Conservation (phyloP, 371 early-diverging fungal genomes). For the Mucor saturninus region DNA sequence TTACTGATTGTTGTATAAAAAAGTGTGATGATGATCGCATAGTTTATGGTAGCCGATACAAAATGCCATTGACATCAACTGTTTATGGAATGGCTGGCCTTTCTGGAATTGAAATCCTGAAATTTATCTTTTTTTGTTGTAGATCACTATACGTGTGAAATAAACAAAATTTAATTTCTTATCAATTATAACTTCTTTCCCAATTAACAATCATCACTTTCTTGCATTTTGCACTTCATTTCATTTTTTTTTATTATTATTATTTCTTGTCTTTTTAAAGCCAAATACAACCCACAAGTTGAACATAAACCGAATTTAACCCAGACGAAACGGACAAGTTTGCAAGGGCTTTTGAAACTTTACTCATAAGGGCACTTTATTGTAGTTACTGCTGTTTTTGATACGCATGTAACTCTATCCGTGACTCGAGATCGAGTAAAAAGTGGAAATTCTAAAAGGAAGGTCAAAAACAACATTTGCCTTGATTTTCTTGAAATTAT, state of each 20-base stretch:
- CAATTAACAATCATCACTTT: not conserved
- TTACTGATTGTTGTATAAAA: too few species aligned
- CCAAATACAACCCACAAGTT: slow-evolving; percentile 1
- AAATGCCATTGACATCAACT: not conserved
- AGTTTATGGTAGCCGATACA: not conserved
- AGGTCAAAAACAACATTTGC: not conserved
- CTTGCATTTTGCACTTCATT: not conserved
- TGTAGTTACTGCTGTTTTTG: slow-evolving; percentile 17
- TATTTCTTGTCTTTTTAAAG: not conserved
- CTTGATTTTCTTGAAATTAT: slow-evolving; percentile 5
- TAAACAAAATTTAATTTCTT: too few species aligned
- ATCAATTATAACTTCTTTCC: too few species aligned
- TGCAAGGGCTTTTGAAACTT: not conserved
- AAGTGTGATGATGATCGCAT: too few species aligned
- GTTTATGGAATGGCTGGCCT: too few species aligned
- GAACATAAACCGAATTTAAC: not conserved
- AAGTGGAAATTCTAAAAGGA: not conserved
- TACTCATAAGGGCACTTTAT: slow-evolving; percentile 26
- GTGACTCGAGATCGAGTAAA: slow-evolving; percentile 15
- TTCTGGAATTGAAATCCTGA: too few species aligned
- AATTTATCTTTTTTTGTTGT: too few species aligned
- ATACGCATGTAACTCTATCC: slow-evolving; percentile 20
- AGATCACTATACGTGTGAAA: too few species aligned
- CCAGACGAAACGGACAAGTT: not conserved
- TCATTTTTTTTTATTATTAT: not conserved